Percentiles rank a stretch among this genome's conserved stretches.
phyloP scores from a whole-genome alignment of 176 grass and related monocot genomes.

The Carex kokanica region DNA sequence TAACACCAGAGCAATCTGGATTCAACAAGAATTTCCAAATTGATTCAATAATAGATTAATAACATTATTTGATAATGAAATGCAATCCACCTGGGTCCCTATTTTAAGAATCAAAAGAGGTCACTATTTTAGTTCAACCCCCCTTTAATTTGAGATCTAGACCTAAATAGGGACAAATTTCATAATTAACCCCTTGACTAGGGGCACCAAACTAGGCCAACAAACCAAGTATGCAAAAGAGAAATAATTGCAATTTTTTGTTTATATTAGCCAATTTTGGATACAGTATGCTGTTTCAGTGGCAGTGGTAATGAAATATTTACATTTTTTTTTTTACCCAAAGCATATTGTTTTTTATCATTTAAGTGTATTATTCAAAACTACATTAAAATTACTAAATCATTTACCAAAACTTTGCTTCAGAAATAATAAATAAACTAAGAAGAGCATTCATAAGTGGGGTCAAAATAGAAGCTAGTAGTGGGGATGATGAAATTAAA shows the following conservation, averaged over 20 bases:
- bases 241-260: not conserved
- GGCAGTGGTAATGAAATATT: too few relatives aligned
- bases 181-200: constrained; percentile 18
- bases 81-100: constrained; percentile 27
- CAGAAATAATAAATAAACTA: too few relatives aligned
- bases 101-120: too few relatives aligned
- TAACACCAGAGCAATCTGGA: not conserved
- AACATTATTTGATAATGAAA: constrained; percentile 23
- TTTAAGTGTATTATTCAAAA: not conserved
- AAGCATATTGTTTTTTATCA: not conserved
- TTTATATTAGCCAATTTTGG: not conserved
- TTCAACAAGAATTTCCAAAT: too few relatives aligned
- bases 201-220: constrained; percentile 9
- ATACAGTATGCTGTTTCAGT: too few relatives aligned
- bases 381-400: not conserved
- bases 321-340: not conserved
- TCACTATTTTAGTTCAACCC: not conserved
- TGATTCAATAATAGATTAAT: not conserved
- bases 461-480: not conserved
- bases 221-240: not conserved
- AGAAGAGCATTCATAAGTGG: not conserved
- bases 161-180: not conserved
- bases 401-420: not conserved
- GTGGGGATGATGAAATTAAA: constrained; percentile 11
- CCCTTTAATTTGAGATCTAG: constrained; percentile 10